Evolutionary conservation across 129 eudicot genomes (phyloP).

Genomic region (Tagetes patula): DNA sequence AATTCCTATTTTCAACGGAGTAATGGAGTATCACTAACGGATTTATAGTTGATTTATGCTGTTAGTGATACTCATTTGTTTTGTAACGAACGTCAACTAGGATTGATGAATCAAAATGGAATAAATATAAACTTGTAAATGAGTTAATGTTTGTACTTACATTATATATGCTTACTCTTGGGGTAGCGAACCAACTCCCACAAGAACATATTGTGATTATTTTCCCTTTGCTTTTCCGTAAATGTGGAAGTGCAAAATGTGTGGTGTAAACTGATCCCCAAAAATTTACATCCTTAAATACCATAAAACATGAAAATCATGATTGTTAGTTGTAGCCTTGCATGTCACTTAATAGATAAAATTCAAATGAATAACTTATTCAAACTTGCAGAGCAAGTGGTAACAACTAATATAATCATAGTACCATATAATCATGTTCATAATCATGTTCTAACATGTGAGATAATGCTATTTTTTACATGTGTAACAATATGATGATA

Average conservation of each 20-base stretch:
- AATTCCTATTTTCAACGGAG: too few relatives aligned
- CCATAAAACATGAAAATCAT: not conserved
- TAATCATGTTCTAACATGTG: too few relatives aligned
- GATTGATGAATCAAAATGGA: not conserved
- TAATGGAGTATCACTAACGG: too few relatives aligned
- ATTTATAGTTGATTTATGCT: too few relatives aligned
- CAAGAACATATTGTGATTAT: conserved; percentile 46
- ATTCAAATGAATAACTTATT: too few relatives aligned
- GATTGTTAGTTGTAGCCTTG: too few relatives aligned
- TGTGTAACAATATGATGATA: too few relatives aligned
- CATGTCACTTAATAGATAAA: too few relatives aligned
- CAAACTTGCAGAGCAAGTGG: too few relatives aligned
- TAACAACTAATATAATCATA: too few relatives aligned
- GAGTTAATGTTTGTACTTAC: conserved; percentile 23
- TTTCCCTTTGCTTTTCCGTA: conserved; percentile 49
- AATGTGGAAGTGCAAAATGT: conserved; percentile 53
- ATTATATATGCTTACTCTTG: conserved; percentile 47
- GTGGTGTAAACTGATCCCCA: conserved; percentile 65
- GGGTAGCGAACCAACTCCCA: conserved; percentile 50
- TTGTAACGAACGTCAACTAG: not conserved
- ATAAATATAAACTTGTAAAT: not conserved
- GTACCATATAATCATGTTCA: too few relatives aligned
- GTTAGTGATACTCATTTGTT: not conserved
- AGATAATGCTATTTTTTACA: too few relatives aligned
- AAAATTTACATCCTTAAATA: conserved; percentile 51